Evolutionary conservation across 345 rosid species (phyloP).

Genomic region (Syzygium aromaticum): DNA sequence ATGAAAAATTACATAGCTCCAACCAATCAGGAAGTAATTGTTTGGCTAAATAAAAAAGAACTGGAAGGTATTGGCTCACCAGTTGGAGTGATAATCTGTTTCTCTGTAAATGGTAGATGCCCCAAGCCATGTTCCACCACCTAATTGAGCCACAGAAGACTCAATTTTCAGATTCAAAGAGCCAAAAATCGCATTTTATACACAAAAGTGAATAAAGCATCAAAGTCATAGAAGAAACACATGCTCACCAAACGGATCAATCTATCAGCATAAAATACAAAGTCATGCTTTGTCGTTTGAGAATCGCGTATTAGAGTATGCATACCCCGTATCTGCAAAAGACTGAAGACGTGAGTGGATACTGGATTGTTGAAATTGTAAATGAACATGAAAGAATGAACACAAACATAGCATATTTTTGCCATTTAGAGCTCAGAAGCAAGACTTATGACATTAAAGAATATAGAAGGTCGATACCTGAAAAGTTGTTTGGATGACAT

Average conservation of each 20-base stretch:
- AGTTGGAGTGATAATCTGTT: conserved; percentile 91
- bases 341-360: neutral
- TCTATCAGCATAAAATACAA: conserved; percentile 90
- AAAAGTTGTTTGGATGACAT: conserved; percentile 93
- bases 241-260: conserved; percentile 89
- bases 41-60: neutral
- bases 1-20: neutral
- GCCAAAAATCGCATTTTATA: neutral
- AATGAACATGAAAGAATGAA: neutral
- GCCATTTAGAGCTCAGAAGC: neutral
- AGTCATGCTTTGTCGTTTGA: conserved; percentile 94
- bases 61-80: conserved; percentile 41
- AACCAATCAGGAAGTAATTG: neutral
- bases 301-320: conserved; percentile 98
- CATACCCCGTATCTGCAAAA: conserved; percentile 93
- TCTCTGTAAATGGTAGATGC: conserved; percentile 96
- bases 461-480: conserved; percentile 41
- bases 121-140: conserved; percentile 99
- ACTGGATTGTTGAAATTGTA: neutral
- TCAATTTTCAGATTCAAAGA: neutral
- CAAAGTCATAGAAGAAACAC: neutral
- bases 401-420: neutral
- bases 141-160: conserved; percentile 23
- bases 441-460: neutral
- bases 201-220: neutral